Conservation (phyloP, 2,329 filamentous ascomycete species). For the Xylaria sp. region DNA sequence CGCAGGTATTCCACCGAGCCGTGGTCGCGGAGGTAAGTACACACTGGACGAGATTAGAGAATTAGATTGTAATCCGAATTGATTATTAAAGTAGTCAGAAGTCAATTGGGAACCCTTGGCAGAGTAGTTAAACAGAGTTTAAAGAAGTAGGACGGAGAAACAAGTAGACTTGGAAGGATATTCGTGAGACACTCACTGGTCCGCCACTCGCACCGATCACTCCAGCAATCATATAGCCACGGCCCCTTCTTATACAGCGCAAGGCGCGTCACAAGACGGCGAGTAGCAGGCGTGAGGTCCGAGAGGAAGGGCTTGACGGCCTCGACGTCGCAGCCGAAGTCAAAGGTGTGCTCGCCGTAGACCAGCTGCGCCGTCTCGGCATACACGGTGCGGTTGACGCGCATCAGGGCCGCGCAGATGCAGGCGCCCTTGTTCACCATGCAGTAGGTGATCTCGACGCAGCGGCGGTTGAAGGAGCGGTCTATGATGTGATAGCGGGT, state of each 20-base stretch:
- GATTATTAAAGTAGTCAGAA: background rate
- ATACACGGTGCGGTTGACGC: conserved; percentile 60
- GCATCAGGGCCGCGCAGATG: conserved; percentile 60
- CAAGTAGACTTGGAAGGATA: background rate
- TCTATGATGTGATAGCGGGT: conserved; percentile 57
- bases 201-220: conserved; percentile 66
- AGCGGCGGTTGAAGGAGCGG: conserved; percentile 54
- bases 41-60: conserved; percentile 48
- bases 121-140: no score
- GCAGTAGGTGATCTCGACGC: conserved; percentile 66
- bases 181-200: conserved; percentile 40
- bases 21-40: conserved; percentile 57
- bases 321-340: conserved; percentile 70
- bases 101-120: no score
- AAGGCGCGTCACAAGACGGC: conserved; percentile 60
- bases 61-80: background rate
- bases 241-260: conserved; percentile 66
- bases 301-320: conserved; percentile 69
- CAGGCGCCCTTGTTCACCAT: conserved; percentile 51
- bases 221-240: conserved; percentile 60
- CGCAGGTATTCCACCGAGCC: conserved; percentile 56
- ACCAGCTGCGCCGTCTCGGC: conserved; percentile 66
- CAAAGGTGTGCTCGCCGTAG: conserved; percentile 67
- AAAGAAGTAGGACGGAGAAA: background rate
- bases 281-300: conserved; percentile 63